phyloP scores from a whole-genome alignment of 139 green algal genomes.

The Tetradesmus lagerheimii region DNA sequence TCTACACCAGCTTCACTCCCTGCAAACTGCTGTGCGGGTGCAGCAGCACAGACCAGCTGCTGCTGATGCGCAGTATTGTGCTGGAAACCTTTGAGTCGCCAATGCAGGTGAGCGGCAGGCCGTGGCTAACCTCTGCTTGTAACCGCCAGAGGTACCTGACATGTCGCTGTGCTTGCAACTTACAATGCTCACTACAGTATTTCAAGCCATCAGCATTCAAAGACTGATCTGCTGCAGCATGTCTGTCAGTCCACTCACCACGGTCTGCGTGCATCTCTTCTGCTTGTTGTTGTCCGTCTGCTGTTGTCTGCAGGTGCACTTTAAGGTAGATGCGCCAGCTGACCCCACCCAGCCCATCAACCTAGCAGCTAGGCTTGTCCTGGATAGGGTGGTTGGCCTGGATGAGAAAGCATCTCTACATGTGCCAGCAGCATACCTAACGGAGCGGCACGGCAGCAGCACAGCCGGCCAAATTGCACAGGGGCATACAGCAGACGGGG shows the following conservation, averaged over 20 bases:
- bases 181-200: too few relatives aligned
- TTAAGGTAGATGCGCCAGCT: neutral
- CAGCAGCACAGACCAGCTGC: conserved; percentile 72
- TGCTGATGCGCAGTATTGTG: conserved; percentile 65
- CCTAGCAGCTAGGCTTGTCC: conserved; percentile 19
- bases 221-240: too few relatives aligned
- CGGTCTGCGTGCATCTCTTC: neutral
- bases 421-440: neutral
- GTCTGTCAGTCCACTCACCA: too few relatives aligned
- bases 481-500: neutral
- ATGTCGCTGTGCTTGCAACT: neutral
- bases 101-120: conserved; percentile 10
- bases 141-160: neutral
- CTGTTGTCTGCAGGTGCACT: conserved; percentile 8
- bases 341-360: neutral
- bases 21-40: conserved; percentile 73
- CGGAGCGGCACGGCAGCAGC: neutral
- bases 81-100: conserved; percentile 68
- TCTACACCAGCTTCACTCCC: neutral
- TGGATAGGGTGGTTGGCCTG: conserved; percentile 19
- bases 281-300: neutral
- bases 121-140: neutral
- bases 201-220: too few relatives aligned
- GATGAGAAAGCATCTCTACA: conserved; percentile 13
- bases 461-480: neutral